Evolutionary conservation across 1,139 yeast genomes (phyloP).

Genomic region (Yamadazyma conglobata): DNA sequence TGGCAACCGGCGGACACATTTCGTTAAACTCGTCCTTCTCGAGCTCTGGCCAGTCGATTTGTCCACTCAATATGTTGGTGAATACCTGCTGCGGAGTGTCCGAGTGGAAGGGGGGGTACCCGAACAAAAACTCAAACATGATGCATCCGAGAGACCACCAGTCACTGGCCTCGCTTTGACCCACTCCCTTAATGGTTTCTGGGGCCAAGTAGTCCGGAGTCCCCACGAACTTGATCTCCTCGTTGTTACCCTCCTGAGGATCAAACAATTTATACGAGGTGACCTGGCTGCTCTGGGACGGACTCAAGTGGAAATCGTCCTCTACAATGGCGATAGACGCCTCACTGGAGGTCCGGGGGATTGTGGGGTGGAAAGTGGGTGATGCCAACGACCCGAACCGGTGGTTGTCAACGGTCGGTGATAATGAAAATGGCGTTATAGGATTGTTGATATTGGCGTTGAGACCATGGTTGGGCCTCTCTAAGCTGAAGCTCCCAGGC

Average conservation of each 20-base stretch:
- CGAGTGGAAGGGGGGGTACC: conserved; percentile 94
- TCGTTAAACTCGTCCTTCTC: conserved; percentile 49
- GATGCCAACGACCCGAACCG: conserved; percentile 20
- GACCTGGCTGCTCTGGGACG: conserved; percentile 23
- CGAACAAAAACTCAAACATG: conserved; percentile 84
- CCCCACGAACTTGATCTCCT: conserved; percentile 69
- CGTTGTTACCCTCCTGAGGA: conserved; percentile 51
- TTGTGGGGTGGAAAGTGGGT: conserved; percentile 45
- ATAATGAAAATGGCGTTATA: conserved; percentile 48
- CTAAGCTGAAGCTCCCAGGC: neutral
- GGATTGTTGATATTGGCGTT: conserved; percentile 21
- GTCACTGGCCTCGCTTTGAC: conserved; percentile 85
- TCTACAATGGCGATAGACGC: conserved; percentile 54
- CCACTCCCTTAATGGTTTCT: conserved; percentile 83
- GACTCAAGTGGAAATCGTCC: conserved; percentile 37
- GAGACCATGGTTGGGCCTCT: too few species aligned
- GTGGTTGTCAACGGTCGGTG: conserved; percentile 38
- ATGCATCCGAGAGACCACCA: conserved; percentile 99
- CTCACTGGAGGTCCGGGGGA: conserved; percentile 51
- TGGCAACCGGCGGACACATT: conserved; percentile 64
- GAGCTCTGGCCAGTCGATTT: conserved; percentile 80
- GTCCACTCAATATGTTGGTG: conserved; percentile 68
- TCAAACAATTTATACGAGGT: conserved; percentile 65
- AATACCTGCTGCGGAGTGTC: conserved; percentile 78
- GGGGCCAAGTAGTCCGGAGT: conserved; percentile 98